These are phyloP conservation scores for Arctium lappa DNA, from an alignment of 129 eudicot species.

Conservation along the genomic window DNA sequence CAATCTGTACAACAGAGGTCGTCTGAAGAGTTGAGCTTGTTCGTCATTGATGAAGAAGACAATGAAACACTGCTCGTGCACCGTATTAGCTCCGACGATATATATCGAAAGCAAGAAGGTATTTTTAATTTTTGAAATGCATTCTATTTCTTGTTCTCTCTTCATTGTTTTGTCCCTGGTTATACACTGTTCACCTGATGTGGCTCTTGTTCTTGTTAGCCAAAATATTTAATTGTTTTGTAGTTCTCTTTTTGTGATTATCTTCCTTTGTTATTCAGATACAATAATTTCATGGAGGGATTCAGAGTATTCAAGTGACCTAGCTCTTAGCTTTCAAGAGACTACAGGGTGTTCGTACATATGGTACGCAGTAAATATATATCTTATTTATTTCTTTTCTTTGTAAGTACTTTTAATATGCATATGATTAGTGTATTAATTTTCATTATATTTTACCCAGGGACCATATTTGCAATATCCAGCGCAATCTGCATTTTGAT, in stretches of 20 bases:
- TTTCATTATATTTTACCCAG: conserved; percentile 31
- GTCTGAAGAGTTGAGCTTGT: conserved; percentile 69
- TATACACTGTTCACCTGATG: background rate
- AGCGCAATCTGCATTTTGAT: conserved; percentile 60
- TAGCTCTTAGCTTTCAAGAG: conserved; percentile 97
- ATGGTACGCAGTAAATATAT: conserved; percentile 41
- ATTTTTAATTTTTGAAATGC: background rate
- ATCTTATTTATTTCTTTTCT: background rate
- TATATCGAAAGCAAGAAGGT: conserved; percentile 95
- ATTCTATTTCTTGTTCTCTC: background rate
- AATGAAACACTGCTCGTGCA: conserved; percentile 77
- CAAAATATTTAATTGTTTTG: background rate
- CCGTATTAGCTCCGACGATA: conserved; percentile 75
- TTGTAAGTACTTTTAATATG: background rate
- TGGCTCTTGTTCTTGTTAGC: background rate
- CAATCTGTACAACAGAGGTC: conserved; percentile 51
- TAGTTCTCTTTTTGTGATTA: conserved; percentile 1
- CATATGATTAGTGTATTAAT: background rate
- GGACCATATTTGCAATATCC: conserved; percentile 76
- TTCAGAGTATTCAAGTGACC: conserved; percentile 69
- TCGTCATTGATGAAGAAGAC: conserved; percentile 80
- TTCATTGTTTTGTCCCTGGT: background rate
- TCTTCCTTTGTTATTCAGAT: conserved; percentile 29
- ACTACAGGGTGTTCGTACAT: conserved; percentile 78
- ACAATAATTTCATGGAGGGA: conserved; percentile 93